Base-by-base conservation (phyloP, 106 monocot species). In the Dendrobium catenatum region DNA sequence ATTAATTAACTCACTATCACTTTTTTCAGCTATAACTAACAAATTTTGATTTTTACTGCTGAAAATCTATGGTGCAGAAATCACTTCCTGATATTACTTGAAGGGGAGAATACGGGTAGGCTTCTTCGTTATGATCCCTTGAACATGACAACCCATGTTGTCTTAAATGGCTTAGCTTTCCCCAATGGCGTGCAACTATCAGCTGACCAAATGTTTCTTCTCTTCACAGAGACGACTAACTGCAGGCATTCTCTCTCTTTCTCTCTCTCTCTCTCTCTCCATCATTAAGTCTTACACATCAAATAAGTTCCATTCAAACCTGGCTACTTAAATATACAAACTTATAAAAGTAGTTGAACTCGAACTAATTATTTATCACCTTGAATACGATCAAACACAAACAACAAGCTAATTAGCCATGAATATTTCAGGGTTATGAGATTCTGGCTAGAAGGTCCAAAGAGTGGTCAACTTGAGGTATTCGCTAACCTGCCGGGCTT, bases 161-260 rank as follows among this genome's bases (percentile, higher is more conserved):
- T 97, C 5, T 74, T 97, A 43, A 72, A 16, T 2, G 96, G 94
- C 9, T 81, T 97, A 83, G 84, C 89, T 10, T 97, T 97, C 78
- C 89, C 96, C 5, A 97, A 97, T 73, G 96, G 96, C 68, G 90
- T 97, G 4, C 96, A 97, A 81, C 77, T 97, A 51, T 94, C 96
- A 0, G 64, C 81, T 27, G 96, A 97, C 72, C 89, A 92, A 42
- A 90, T n/a, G 17, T 92, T 89, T 82, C 87, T 97, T 27, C 96
- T 97, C 59, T 89, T 92, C 81, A 83, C 94, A 18, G 96, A 97
- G 80, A 94, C 96, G 15, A 88, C 90, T 44, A 94, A 94, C 47
- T 96, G 94, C 94, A 91, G 93, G 95, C 77, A 46, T 9, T 7
- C 46, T 7, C 6, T 46, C 46, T 46, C 46, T 46, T 8, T 46